A percentile compares a stretch with the other conserved stretches of the same genome.
Evolutionary conservation across 768 basidiomycete species (phyloP).

Genomic region (Pholiota conissans): DNA sequence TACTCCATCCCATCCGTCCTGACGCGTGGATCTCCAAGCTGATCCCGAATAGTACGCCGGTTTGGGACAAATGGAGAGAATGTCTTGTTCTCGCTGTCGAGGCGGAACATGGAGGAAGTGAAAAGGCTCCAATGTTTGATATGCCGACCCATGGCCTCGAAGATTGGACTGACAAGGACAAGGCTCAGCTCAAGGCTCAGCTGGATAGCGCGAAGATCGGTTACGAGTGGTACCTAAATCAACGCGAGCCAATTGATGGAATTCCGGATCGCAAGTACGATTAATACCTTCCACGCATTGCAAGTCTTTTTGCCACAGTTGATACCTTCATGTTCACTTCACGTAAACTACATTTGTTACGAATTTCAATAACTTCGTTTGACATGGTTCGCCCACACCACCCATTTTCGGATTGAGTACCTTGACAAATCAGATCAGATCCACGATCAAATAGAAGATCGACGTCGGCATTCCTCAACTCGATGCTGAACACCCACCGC

Average conservation of each 20-base stretch:
- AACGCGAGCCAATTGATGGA: not conserved
- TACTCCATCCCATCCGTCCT: not conserved
- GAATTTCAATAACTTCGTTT: too few species aligned
- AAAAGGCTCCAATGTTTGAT: not conserved
- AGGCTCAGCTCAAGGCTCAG: not conserved
- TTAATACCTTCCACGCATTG: not conserved
- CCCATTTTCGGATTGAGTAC: too few species aligned
- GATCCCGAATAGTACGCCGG: slow-evolving; percentile 12
- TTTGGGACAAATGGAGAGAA: slow-evolving; percentile 10
- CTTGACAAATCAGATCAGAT: too few species aligned
- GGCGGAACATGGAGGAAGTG: not conserved
- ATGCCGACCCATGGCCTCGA: not conserved
- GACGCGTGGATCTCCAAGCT: slow-evolving; percentile 8
- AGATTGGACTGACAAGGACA: not conserved
- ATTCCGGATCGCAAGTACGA: not conserved
- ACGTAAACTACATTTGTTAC: too few species aligned
- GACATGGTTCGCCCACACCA: too few species aligned
- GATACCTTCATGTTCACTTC: too few species aligned
- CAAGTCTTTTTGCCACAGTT: too few species aligned
- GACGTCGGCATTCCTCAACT: too few species aligned
- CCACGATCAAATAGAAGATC: too few species aligned
- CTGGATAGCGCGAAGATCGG: not conserved
- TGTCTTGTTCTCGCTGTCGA: slow-evolving; percentile 4
- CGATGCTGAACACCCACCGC: too few species aligned
- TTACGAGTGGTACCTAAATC: not conserved